phyloP scores from a whole-genome alignment of 768 basidiomycete species.

The Lepiota brunneoincarnata region DNA sequence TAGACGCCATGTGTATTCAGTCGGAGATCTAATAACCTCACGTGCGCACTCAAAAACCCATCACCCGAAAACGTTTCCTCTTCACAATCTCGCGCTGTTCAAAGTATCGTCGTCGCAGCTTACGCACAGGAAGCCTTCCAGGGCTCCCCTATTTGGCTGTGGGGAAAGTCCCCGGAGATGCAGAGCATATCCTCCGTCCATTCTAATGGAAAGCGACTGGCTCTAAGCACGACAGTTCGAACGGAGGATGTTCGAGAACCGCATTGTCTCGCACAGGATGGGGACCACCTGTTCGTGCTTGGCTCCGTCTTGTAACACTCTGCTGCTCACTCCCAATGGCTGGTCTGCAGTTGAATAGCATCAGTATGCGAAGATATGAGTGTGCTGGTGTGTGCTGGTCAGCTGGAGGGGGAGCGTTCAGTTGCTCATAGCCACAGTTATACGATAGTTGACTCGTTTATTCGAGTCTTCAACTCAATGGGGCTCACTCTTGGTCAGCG shows the following conservation, averaged over 20 bases:
- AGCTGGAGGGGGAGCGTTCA: conserved; percentile 35
- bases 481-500: conserved; percentile 86
- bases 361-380: conserved; percentile 70
- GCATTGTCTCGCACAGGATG: conserved; percentile 28
- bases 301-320: conserved; percentile 55
- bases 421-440: conserved; percentile 90
- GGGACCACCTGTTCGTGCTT: conserved; percentile 19
- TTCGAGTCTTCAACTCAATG: conserved; percentile 73
- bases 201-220: conserved; percentile 67
- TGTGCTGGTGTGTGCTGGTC: conserved; percentile 45
- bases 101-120: conserved; percentile 89
- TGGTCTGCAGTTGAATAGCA: conserved; percentile 39
- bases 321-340: conserved; percentile 41
- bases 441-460: conserved; percentile 63
- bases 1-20: conserved; percentile 8
- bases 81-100: conserved; percentile 43
- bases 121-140: conserved; percentile 56
- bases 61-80: conserved; percentile 21
- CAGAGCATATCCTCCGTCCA: conserved; percentile 61
- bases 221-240: conserved; percentile 67
- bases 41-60: conserved; percentile 11
- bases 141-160: conserved; percentile 58
- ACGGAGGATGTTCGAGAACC: conserved; percentile 50
- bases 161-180: conserved; percentile 95
- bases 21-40: conserved; percentile 22